These are phyloP conservation scores for Chrysosporium queenslandicum DNA, from an alignment of 2,329 filamentous ascomycete species.

Conservation along the genomic window DNA sequence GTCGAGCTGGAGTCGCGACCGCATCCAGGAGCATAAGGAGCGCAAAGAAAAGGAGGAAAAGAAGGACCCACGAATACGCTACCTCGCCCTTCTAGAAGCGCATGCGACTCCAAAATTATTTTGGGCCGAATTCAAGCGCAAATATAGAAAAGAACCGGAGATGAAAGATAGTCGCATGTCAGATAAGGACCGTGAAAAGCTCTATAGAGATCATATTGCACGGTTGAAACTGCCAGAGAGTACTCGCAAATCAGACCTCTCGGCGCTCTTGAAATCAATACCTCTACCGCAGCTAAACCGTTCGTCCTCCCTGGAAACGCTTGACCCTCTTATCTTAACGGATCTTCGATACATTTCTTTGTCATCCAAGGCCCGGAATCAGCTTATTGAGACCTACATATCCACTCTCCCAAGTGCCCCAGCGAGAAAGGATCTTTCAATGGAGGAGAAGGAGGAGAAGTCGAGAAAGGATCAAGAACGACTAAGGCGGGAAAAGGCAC, in stretches of 20 bases:
- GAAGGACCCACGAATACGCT: constrained; percentile 71
- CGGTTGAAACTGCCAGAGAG: constrained; percentile 39
- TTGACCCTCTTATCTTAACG: constrained; percentile 35
- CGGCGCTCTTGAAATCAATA: constrained; percentile 36
- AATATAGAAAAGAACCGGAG: constrained; percentile 68
- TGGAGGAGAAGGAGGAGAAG: constrained; percentile 31
- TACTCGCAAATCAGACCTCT: constrained; percentile 39
- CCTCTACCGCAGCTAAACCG: constrained; percentile 33
- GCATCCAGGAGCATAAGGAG: constrained; percentile 62
- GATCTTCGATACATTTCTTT: constrained; percentile 39
- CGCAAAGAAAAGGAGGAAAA: constrained; percentile 66
- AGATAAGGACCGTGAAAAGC: constrained; percentile 42
- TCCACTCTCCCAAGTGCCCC: constrained; percentile 35
- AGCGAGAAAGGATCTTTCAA: constrained; percentile 27
- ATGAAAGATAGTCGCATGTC: constrained; percentile 48
- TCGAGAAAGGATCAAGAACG: constrained; percentile 33
- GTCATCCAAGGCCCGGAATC: constrained; percentile 30
- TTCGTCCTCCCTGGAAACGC: constrained; percentile 31
- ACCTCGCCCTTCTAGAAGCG: constrained; percentile 68
- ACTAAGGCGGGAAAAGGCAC: constrained; percentile 36
- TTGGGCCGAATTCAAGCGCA: constrained; percentile 93
- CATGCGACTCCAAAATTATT: constrained; percentile 85
- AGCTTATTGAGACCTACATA: constrained; percentile 37
- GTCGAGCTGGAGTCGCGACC: constrained; percentile 70
- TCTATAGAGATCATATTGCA: constrained; percentile 40